Conservation (phyloP, 2,329 filamentous ascomycete genomes). For the Neonectria sp. region DNA sequence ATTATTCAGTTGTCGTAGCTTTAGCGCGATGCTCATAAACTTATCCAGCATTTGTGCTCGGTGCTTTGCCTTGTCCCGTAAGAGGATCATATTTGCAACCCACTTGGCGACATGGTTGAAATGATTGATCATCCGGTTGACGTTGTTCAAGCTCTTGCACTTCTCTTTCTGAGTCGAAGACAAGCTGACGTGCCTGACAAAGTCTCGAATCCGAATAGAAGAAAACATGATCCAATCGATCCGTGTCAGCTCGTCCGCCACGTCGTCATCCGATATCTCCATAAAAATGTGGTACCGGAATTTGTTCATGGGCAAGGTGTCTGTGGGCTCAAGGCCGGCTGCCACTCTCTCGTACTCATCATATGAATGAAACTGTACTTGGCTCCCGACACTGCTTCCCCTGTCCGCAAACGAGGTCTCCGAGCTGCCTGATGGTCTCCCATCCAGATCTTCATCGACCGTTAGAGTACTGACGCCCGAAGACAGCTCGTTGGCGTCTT, state of each 20-base stretch:
- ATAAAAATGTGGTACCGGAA: conserved; percentile 92
- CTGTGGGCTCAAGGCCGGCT: conserved; percentile 77
- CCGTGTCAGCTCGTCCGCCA: conserved; percentile 92
- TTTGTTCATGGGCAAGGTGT: conserved; percentile 82
- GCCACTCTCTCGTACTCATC: conserved; percentile 89
- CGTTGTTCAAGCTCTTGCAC: conserved; percentile 84
- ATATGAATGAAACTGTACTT: conserved; percentile 74
- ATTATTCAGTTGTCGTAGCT: conserved; percentile 92
- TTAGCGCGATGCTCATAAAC: conserved; percentile 91
- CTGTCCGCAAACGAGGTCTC: conserved; percentile 59
- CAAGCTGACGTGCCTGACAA: conserved; percentile 91
- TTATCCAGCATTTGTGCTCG: conserved; percentile 92
- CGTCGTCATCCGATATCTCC: conserved; percentile 85
- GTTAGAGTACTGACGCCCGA: conserved; percentile 63
- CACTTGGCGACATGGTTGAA: conserved; percentile 90
- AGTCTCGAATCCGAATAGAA: conserved; percentile 91
- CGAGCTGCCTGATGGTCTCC: conserved; percentile 63
- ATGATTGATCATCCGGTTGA: conserved; percentile 94
- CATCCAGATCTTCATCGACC: conserved; percentile 63
- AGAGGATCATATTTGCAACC: conserved; percentile 86
- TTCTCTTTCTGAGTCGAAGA: conserved; percentile 79
- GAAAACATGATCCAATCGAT: conserved; percentile 99
- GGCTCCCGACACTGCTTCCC: conserved; percentile 57
- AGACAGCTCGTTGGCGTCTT: conserved; percentile 57
- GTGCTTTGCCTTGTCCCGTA: conserved; percentile 97